phyloP scores from a whole-genome alignment of 202 grass and related monocot species.

The Panicum hallii region DNA sequence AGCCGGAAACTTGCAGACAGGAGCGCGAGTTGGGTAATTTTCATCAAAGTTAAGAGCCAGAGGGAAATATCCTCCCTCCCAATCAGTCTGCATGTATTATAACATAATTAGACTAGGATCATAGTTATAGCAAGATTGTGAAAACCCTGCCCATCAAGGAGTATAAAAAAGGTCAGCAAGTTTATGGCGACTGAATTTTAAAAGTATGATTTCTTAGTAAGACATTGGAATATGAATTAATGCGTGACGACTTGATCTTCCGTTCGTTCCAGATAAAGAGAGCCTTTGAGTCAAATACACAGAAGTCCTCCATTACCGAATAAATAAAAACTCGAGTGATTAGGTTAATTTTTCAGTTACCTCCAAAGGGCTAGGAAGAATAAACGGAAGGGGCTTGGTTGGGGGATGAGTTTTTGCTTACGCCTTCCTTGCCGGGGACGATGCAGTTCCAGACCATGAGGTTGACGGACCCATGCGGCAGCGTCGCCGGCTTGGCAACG shows the following conservation, averaged over 20 bases:
- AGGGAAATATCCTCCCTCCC: constrained; percentile 86
- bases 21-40: constrained; percentile 73
- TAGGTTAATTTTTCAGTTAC: too few species aligned
- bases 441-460: constrained; percentile 83
- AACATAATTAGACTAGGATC: neutral
- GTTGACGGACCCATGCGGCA: constrained; percentile 73
- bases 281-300: neutral
- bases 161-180: neutral
- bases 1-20: constrained; percentile 73
- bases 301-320: too few species aligned
- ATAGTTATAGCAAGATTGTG: neutral
- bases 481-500: constrained; percentile 75
- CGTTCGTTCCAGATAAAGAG: too few species aligned
- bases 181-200: neutral
- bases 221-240: neutral
- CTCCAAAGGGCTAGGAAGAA: too few species aligned
- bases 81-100: constrained; percentile 65
- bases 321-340: too few species aligned
- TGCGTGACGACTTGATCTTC: neutral
- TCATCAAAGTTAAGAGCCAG: constrained; percentile 66
- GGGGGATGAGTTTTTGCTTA: constrained; percentile 39
- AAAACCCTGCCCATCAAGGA: too few species aligned
- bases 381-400: too few species aligned
- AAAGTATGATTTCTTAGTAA: neutral
- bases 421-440: constrained; percentile 75